Evolutionary conservation across 768 basidiomycete species (phyloP).

Genomic region (Sporobolomyces pararoseus): DNA sequence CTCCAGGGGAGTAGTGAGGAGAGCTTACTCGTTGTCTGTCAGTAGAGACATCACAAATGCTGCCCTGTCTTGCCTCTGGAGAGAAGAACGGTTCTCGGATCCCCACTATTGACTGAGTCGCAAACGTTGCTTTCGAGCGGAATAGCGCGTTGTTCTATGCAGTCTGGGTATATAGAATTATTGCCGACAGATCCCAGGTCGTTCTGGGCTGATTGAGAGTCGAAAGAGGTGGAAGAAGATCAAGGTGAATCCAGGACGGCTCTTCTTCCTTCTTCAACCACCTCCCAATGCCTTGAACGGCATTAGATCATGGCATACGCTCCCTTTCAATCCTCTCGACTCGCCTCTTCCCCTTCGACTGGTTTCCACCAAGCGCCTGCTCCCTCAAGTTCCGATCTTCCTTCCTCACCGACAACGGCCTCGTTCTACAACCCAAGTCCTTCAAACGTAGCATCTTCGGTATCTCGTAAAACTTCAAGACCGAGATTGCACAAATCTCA

Average conservation of each 20-base stretch:
- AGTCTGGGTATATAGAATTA: background rate
- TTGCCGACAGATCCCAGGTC: background rate
- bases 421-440: conserved; percentile 10
- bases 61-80: no score
- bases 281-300: background rate
- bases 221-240: background rate
- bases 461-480: background rate
- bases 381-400: conserved; percentile 3
- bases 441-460: background rate
- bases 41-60: conserved; percentile 46
- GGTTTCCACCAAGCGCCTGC: background rate
- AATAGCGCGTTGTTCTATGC: no score
- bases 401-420: conserved; percentile 5
- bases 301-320: background rate
- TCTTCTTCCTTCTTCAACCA: background rate
- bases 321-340: background rate
- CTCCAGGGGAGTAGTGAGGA: no score
- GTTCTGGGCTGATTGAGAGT: background rate
- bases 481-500: conserved; percentile 12
- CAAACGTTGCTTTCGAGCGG: no score
- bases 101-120: no score
- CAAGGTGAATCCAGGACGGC: no score
- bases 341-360: background rate
- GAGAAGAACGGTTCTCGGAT: no score
- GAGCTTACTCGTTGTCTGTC: conserved; percentile 48